Evolutionary conservation across 495 filamentous ascomycete genomes (phyloP).

Genomic region (Penicillium alfredii): DNA sequence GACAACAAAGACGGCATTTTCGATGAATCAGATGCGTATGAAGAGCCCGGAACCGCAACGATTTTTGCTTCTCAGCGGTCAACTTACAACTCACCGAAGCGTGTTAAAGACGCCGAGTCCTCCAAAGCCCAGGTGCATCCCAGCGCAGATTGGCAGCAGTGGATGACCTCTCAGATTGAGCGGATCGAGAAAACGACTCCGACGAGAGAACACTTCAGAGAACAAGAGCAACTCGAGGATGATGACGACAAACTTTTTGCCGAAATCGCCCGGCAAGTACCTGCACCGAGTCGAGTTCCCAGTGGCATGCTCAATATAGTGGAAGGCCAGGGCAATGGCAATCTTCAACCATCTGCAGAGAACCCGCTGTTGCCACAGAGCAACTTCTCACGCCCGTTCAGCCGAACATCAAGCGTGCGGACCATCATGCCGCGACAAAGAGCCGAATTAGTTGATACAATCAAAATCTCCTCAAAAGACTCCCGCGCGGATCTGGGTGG

Average conservation of each 20-base stretch:
- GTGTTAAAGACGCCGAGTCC: constrained; percentile 5
- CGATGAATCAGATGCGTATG: constrained; percentile 9
- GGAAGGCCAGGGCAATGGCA: not conserved
- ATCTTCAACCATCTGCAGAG: constrained; percentile 8
- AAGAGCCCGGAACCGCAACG: constrained; percentile 38
- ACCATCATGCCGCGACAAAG: constrained; percentile 22
- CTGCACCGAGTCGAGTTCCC: constrained; percentile 1
- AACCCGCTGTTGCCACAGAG: constrained; percentile 10
- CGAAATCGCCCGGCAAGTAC: constrained; percentile 6
- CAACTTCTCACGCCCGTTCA: constrained; percentile 37
- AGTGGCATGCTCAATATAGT: not conserved
- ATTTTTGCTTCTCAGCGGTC: constrained; percentile 38
- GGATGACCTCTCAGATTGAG: constrained; percentile 42
- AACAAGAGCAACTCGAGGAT: constrained; percentile 52
- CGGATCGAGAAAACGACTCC: constrained; percentile 29
- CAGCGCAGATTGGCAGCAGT: constrained; percentile 43
- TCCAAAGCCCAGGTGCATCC: constrained; percentile 8
- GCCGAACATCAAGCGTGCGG: constrained; percentile 27
- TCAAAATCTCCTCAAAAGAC: not conserved
- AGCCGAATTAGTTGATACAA: not conserved
- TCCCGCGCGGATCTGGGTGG: not conserved
- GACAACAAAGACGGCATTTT: constrained; percentile 5
- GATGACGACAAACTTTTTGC: constrained; percentile 31
- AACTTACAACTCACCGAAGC: constrained; percentile 33
- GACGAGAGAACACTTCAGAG: constrained; percentile 49